Base-by-base conservation (phyloP, 1,139 yeast species). In the Wickerhamomyces sp. region DNA sequence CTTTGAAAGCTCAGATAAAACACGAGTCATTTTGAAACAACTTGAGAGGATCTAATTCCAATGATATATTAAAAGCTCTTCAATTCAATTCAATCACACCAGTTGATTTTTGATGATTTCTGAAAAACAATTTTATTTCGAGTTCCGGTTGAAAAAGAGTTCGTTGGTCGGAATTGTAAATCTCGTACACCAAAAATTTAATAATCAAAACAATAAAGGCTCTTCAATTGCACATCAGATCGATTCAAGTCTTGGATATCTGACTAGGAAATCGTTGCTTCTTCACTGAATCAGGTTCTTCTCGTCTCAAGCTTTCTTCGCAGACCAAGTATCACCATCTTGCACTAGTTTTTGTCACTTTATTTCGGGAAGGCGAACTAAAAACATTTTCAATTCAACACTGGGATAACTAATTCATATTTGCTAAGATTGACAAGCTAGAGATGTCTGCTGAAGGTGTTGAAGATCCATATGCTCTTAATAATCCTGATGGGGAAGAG, bases 401-500 rank as follows among this genome's bases (percentile, higher is more conserved):
- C 23, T 27, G 4, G 26, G 18, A 10, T 13, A 32, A 32, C 18
- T 30, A 32, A n/a, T 14, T 11, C 13, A 30, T n/a, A 31, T 10
- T 23, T 29, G 35, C 14, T 32, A n/a, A 36, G 32, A 37, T 27
- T 33, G 18, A 36, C 13, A 36, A 32, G 9, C 23, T 13, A 41
- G 13, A 9, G 35, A 40, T 51, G 50, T 34, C 49, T 29, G 31
- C 13, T 44, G 65, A 62, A 44, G 65, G 61, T 45, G 69, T 63
- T 32, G 72, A 71, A 50, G 90, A 84, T 64, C 84, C 84, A 44
- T 84, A 85, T 66, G 79, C 76, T 56, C 81, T 80, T 62, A 77
- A 81, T 53, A 79, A 39, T 35, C 46, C 40, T 31, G 45, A 46
- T 11, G 73, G 75, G 54, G 86, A 84, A 63, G 99, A 94, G 72